These are phyloP conservation scores for Gillenia trifoliata DNA, from an alignment of 306 rosid genomes.

Conservation along the genomic window DNA sequence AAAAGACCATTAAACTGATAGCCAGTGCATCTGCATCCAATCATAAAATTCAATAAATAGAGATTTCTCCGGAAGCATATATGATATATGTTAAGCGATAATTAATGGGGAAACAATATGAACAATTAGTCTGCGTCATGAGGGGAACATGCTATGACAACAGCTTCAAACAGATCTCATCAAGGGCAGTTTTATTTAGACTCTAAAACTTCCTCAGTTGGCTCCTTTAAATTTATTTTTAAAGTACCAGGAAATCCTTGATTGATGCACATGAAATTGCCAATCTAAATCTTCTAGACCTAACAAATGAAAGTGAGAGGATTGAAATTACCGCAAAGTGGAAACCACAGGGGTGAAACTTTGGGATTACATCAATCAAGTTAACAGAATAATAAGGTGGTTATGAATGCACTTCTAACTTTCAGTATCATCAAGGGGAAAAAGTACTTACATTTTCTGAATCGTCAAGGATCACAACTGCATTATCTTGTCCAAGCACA, in stretches of 20 bases:
- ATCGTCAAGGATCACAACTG: slow-evolving; percentile 86
- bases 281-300: no score
- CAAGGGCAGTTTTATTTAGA: no score
- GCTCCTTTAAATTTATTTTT: no score
- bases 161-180: no score
- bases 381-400: no score
- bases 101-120: background rate
- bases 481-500: slow-evolving; percentile 84
- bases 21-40: background rate
- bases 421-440: background rate
- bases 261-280: no score
- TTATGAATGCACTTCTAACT: background rate
- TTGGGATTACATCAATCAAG: no score
- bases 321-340: no score
- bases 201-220: no score
- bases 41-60: background rate
- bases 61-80: background rate
- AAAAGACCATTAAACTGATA: slow-evolving; percentile 1
- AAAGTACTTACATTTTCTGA: slow-evolving; percentile 65
- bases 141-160: background rate
- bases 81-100: background rate
- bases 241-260: no score
- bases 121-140: background rate
- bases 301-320: no score
- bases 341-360: no score